phyloP scores from a whole-genome alignment of 176 grass and related monocot species.

The Secale cereale region DNA sequence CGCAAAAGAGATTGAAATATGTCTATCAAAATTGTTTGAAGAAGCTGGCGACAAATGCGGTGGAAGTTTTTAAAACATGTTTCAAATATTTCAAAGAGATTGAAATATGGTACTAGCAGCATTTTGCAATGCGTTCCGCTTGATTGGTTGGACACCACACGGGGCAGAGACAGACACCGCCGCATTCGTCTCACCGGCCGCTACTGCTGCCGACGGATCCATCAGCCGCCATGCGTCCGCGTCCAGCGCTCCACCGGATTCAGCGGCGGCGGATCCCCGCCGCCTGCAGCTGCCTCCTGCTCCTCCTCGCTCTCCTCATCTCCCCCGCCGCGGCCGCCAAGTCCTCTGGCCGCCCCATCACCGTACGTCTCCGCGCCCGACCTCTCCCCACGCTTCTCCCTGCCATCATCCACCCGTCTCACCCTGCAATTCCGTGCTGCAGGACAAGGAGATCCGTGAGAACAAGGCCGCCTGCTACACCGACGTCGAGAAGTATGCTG shows the following conservation, averaged over 20 bases:
- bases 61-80: no score
- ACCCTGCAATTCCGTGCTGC: not conserved
- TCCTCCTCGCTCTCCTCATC: slow-evolving; percentile 36
- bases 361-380: slow-evolving; percentile 31
- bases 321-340: slow-evolving; percentile 46
- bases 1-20: not conserved
- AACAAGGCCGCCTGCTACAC: slow-evolving; percentile 90
- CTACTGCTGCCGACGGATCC: not conserved
- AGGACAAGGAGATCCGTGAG: slow-evolving; percentile 80
- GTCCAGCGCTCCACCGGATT: slow-evolving; percentile 9
- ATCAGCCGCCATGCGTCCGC: slow-evolving; percentile 33
- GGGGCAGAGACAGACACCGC: not conserved
- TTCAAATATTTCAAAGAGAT: not conserved
- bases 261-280: not conserved
- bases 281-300: slow-evolving; percentile 20
- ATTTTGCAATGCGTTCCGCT: not conserved
- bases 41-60: no score
- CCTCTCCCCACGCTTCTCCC: not conserved
- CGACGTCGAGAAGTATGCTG: slow-evolving; percentile 72
- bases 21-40: no score
- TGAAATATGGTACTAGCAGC: no score
- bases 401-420: not conserved
- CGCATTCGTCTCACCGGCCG: not conserved
- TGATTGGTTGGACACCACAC: not conserved
- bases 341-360: slow-evolving; percentile 63